phyloP scores from a whole-genome alignment of 371 early-diverging fungal genomes.

The Lichtheimia ornata region DNA sequence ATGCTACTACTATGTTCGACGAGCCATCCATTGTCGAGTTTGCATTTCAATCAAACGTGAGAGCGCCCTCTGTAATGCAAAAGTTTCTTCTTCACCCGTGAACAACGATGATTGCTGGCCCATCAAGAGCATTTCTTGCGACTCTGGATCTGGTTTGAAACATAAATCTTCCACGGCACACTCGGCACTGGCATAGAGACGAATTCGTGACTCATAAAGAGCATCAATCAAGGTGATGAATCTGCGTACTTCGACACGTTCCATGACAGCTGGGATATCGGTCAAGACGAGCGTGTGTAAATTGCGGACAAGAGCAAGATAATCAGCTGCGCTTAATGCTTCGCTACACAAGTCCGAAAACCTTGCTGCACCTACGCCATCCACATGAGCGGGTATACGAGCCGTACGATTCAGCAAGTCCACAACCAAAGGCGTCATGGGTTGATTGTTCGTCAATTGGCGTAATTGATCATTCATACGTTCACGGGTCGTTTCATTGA shows the following conservation, averaged over 20 bases:
- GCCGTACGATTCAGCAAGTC: neutral
- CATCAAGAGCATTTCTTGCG: neutral
- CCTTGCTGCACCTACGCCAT: constrained; percentile 70
- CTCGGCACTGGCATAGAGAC: constrained; percentile 73
- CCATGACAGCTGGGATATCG: constrained; percentile 78
- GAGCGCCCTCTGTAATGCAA: constrained; percentile 92
- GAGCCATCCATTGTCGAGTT: constrained; percentile 45
- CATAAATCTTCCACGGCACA: constrained; percentile 67
- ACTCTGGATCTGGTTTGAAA: neutral
- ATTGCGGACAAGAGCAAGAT: constrained; percentile 71
- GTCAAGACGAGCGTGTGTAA: constrained; percentile 79
- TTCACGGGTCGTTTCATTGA: neutral
- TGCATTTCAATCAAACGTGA: constrained; percentile 92
- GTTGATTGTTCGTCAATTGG: neutral
- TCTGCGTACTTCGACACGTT: constrained; percentile 86
- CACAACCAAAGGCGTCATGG: neutral
- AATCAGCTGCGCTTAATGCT: constrained; percentile 87
- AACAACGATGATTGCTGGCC: constrained; percentile 56
- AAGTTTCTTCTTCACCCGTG: constrained; percentile 89
- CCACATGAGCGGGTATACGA: constrained; percentile 58
- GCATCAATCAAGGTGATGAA: constrained; percentile 95
- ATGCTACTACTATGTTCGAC: no score
- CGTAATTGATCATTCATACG: neutral
- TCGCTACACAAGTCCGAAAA: constrained; percentile 85
- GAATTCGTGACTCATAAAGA: constrained; percentile 76